phyloP scores from a whole-genome alignment of 495 filamentous ascomycete species.

The Daldinia concentrica region DNA sequence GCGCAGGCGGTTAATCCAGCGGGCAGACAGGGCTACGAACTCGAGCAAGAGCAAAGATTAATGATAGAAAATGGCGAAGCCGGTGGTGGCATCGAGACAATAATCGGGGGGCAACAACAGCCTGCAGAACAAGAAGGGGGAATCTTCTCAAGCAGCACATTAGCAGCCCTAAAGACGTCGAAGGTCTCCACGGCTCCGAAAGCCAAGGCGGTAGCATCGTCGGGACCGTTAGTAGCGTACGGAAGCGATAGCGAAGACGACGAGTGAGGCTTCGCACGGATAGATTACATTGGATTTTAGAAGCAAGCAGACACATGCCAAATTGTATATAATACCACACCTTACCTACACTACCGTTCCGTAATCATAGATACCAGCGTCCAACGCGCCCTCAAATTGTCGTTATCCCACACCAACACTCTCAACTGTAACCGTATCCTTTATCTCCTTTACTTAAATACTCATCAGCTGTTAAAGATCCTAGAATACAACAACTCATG shows the following conservation, averaged over 20 bases:
- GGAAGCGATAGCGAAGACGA: constrained; percentile 85
- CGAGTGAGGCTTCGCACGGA: constrained; percentile 21
- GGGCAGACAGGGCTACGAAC: constrained; percentile 60
- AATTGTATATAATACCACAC: constrained; percentile 28
- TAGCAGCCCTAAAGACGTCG: constrained; percentile 73
- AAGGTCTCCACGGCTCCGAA: constrained; percentile 61
- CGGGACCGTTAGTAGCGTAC: constrained; percentile 85
- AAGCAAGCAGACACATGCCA: neutral
- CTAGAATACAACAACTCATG: constrained; percentile 95
- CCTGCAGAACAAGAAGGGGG: constrained; percentile 62
- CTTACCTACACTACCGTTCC: neutral
- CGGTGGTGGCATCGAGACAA: constrained; percentile 32
- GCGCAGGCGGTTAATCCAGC: constrained; percentile 66
- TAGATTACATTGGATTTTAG: neutral
- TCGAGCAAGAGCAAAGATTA: constrained; percentile 58
- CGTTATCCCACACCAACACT: neutral
- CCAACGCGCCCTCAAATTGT: neutral
- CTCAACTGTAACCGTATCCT: neutral
- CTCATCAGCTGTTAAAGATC: constrained; percentile 80
- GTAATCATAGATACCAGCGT: constrained; percentile 26
- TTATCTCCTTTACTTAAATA: neutral
- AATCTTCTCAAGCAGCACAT: constrained; percentile 82
- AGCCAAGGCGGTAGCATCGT: constrained; percentile 52
- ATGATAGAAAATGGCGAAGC: constrained; percentile 58
- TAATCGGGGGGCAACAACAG: constrained; percentile 54